Evolutionary conservation across 2,329 filamentous ascomycete genomes (phyloP), one percentile per base, ranked within the genome.

Genomic region (Penicillium decumbens): DNA sequence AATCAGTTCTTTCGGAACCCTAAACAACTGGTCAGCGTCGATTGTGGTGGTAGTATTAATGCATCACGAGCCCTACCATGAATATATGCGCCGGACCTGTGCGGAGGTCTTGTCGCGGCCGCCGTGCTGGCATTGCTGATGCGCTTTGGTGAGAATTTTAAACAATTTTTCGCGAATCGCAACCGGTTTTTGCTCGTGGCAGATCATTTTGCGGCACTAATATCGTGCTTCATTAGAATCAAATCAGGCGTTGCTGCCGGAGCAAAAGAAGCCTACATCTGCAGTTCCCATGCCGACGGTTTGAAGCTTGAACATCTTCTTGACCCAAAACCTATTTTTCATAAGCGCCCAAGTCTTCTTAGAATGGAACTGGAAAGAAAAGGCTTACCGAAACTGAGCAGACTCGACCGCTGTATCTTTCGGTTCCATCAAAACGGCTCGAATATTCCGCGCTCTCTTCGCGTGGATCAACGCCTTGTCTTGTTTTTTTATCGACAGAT

Each of bases 61-160:
- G 37, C 10, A 32, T 4, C 13, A 15, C 25, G 39, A 39, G 41
- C 45, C 69, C 28, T 68, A 77, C 75, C 75, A 78, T 53, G 75
- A 77, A 57, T 76, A 78, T 40, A 74, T 69, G 39, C 72, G 69
- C 45, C 75, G 68, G 40, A 78, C 75, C 51, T 77, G 72, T 8
- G 73, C 73, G n/a, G 75, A 78, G 15, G 75, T 78, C 56, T 77
- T 77, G 61, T 78, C 75, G 44, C 75, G 68, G n/a, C 75, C 75
- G 45, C 75, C 75, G 59, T 78, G 75, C 47, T 77, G 73, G 38
- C 75, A 77, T 60, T 76, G 72, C 40, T 75, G 72, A 55, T 78
- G 75, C 40, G 75, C 75, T 42, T 67, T 72, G 35, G 74, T 77
- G 44, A 78, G 65, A 45, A 78, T 76, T 51, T 76, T 75, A 63